Base-by-base conservation (phyloP, 108 stramenopile species). In the Skeletonema grethae region DNA sequence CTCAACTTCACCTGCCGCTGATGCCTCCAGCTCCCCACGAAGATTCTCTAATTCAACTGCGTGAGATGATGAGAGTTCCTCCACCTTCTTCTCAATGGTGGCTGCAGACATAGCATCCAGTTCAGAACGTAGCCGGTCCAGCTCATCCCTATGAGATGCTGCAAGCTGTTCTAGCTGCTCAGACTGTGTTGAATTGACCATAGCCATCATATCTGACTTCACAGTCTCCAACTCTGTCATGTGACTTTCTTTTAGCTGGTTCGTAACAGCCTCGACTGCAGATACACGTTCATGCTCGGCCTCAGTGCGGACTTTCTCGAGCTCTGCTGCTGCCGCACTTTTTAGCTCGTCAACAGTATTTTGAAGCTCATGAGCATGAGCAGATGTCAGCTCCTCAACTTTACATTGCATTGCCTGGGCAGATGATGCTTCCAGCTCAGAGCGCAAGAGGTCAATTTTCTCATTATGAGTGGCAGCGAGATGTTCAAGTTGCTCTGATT, bases 331-430 rank as follows among this genome's bases (percentile, higher is more conserved):
- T n/a, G 46, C 15, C 10, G 65, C 24, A 31, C 46, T 15, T 18
- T 12, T 7, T 1, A 74, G 45, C 34, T 79, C 63, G 18, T 10
- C 36, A 11, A 38, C 36, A 9, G 10, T 1, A 11, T 38, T 38
- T 10, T 38, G 36, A 10, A 84, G 38, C 57, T 84, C 83, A 13
- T 56, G 38, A 10, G 39, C 39, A 24, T 83, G 69, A 7, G 34
- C 25, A 35, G 64, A 36, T 7, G 63, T 57, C 15, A 69, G 57
- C 30, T 72, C 75, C 32, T 64, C 67, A 7, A 66, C 39, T 20
- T 36, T 50, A n/a, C 29, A 57, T 10, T 82, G 57, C 8, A 48
- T 57, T 3, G 76, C 57, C 41, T 68, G 72, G 50, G 13, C 24
- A 6, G 69, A 38, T 31, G 66, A 63, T 18, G 24, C 16, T 24